phyloP scores from a whole-genome alignment of 352 stramenopile genomes.

The Phytophthora melonis region DNA sequence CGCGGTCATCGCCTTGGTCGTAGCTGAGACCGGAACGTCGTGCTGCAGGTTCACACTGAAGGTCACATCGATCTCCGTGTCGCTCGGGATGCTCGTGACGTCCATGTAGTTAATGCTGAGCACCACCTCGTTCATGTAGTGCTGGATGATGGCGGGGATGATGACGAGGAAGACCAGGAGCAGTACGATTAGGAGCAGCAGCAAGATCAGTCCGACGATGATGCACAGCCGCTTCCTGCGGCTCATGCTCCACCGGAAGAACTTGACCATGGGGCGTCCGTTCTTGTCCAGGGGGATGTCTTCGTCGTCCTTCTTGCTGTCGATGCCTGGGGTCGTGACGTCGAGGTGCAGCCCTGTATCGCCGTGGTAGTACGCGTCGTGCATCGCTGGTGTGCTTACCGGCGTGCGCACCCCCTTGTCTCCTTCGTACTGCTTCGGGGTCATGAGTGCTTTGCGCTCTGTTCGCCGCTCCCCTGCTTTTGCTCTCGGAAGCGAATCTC shows the following conservation, averaged over 20 bases:
- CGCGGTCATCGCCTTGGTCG: conserved; percentile 50
- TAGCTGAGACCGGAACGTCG: conserved; percentile 46
- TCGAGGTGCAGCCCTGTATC: conserved; percentile 25
- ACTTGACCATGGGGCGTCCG: conserved; percentile 44
- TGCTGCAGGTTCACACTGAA: conserved; percentile 63
- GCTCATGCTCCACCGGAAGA: conserved; percentile 60
- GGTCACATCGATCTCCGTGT: conserved; percentile 52
- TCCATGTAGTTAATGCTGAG: conserved; percentile 74
- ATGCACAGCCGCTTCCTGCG: conserved; percentile 48
- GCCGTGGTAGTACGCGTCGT: conserved; percentile 35
- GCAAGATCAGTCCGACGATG: conserved; percentile 45
- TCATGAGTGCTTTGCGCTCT: conserved; percentile 3
- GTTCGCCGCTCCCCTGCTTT: too few relatives aligned
- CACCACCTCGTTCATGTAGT: conserved; percentile 60
- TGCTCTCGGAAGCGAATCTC: background rate
- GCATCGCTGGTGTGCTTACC: conserved; percentile 15
- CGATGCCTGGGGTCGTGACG: conserved; percentile 21
- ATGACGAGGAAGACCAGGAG: conserved; percentile 68
- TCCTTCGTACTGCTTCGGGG: conserved; percentile 25
- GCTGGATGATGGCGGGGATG: conserved; percentile 61
- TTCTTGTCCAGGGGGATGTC: conserved; percentile 28
- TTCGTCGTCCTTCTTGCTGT: conserved; percentile 29
- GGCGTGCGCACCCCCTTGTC: conserved; percentile 39
- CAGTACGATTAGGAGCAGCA: conserved; percentile 50
- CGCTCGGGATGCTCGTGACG: conserved; percentile 50